Conservation (phyloP, 805 yeast genomes). For the Lipomyces chichibuensis region DNA sequence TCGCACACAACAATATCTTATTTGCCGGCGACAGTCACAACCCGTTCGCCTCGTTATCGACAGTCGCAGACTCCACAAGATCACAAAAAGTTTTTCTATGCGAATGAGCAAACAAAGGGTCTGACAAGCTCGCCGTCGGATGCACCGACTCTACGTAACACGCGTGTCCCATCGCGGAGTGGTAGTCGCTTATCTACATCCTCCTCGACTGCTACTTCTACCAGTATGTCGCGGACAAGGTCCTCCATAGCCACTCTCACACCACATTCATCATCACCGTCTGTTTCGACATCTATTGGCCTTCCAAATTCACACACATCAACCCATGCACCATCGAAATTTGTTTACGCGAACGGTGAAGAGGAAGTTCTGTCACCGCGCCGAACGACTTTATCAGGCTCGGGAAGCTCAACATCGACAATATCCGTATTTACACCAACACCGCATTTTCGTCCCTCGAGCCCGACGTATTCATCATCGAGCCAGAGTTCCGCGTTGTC, state of each 20-base stretch:
- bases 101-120: constrained; percentile 9
- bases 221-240: neutral
- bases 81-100: constrained; percentile 13
- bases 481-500: neutral
- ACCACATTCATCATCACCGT: constrained; percentile 4
- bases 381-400: constrained; percentile 1
- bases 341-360: constrained; percentile 34
- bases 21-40: constrained; percentile 33
- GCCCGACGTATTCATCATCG: constrained; percentile 2
- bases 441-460: neutral
- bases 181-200: neutral
- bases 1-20: constrained; percentile 27
- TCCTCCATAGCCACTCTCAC: constrained; percentile 6
- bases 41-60: constrained; percentile 30
- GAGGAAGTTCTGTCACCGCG: constrained; percentile 32
- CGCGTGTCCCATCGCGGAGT: neutral
- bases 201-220: neutral
- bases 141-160: neutral
- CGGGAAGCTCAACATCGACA: neutral
- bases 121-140: neutral
- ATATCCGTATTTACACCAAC: neutral
- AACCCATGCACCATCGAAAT: constrained; percentile 14
- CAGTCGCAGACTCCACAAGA: neutral
- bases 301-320: neutral
- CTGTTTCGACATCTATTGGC: neutral